phyloP scores from a whole-genome alignment of 345 rosid genomes.

The Moricandia moricandioides region DNA sequence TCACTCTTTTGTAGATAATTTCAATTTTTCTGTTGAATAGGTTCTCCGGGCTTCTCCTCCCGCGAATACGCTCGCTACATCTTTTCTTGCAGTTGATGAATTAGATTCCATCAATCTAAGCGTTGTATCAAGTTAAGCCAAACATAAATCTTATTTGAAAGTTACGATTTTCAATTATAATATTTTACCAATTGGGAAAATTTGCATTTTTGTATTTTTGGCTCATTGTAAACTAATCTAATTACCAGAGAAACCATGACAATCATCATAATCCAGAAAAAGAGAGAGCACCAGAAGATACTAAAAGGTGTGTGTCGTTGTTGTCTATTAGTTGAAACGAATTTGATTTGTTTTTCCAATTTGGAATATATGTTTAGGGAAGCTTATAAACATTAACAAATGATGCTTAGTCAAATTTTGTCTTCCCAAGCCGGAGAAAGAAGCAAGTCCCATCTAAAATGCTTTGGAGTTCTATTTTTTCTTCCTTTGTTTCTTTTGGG shows the following conservation, averaged over 20 bases:
- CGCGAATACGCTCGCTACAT: no score
- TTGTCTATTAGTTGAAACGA: no score
- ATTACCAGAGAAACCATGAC: background rate
- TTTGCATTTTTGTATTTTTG: background rate
- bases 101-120: background rate
- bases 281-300: background rate
- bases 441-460: background rate
- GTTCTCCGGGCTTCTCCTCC: background rate
- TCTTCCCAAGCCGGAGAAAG: background rate
- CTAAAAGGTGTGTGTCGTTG: background rate
- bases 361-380: no score
- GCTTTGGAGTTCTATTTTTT: background rate
- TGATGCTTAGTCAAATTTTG: background rate
- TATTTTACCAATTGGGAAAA: background rate
- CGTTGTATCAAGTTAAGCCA: no score
- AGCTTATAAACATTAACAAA: background rate
- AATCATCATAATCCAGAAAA: background rate
- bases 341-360: no score
- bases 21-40: background rate
- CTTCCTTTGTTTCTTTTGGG: background rate
- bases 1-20: background rate
- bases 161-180: no score
- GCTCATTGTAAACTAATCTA: background rate
- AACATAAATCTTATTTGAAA: no score
- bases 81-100: background rate